A percentile compares a stretch with the other conserved stretches of the same genome.
These are phyloP conservation scores for Fusarium citri DNA, from an alignment of 2,329 filamentous ascomycete genomes.

Conservation along the genomic window DNA sequence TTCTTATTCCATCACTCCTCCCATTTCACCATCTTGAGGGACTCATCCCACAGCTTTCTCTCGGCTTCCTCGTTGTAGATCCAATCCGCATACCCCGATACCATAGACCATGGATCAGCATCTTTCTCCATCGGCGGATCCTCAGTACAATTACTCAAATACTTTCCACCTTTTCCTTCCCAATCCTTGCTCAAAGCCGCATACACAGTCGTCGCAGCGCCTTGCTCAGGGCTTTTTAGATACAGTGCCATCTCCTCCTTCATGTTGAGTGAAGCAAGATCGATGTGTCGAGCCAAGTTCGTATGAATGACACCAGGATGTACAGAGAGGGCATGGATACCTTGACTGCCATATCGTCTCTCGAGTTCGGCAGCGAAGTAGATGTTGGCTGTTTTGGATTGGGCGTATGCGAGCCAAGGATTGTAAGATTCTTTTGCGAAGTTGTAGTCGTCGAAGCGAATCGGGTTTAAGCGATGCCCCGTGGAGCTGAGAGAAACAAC, in stretches of 20 bases:
- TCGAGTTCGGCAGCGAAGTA: conserved; percentile 40
- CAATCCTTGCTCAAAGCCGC: not conserved
- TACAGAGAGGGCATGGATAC: conserved; percentile 26
- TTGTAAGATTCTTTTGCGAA: conserved; percentile 23
- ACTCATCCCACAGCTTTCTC: not conserved
- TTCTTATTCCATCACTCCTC: not conserved
- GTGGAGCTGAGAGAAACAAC: conserved; percentile 60
- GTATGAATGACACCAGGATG: conserved; percentile 25
- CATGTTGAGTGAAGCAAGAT: not conserved
- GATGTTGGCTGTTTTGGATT: conserved; percentile 36
- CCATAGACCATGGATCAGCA: not conserved
- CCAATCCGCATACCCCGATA: conserved; percentile 8
- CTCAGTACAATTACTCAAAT: conserved; percentile 4
- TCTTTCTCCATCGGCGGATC: not conserved
- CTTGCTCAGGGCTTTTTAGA: conserved; percentile 1
- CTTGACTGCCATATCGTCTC: conserved; percentile 6
- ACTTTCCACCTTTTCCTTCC: conserved; percentile 18
- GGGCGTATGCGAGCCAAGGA: conserved; percentile 31
- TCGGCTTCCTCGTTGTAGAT: conserved; percentile 4
- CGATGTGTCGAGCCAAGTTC: conserved; percentile 4
- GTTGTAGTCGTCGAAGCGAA: conserved; percentile 33
- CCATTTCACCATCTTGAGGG: not conserved
- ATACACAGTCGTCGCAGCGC: conserved; percentile 15
- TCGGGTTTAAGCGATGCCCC: conserved; percentile 49
- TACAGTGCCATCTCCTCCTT: not conserved